Base-by-base conservation (phyloP, 176 grass and related monocot genomes). In the Pontederia crassipes region DNA sequence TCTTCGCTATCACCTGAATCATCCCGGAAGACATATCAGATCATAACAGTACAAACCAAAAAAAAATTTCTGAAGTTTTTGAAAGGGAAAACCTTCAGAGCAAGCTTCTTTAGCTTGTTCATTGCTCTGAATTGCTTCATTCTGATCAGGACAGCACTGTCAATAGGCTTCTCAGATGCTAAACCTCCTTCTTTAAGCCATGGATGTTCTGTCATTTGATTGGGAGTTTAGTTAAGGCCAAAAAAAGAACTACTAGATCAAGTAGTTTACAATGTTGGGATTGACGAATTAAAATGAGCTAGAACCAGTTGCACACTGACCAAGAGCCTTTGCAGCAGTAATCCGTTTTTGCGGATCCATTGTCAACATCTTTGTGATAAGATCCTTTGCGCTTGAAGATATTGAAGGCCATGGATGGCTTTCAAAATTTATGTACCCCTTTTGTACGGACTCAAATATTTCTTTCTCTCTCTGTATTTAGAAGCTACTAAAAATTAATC, bases 331-430 rank as follows among this genome's bases (percentile, higher is more conserved):
- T 5, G 78, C 51, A 56, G 78, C 70, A 16, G 64, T 80, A 18
- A 80, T 80, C 50, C 78, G 46, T 57, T 63, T 62, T 56, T 80
- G 69, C 2, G 70, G 70, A 28, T 80, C 49, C n/a, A 27, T 63
- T 4, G 56, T 74, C 63, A 80, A 67, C 71, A 80, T 80, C 59
- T 68, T 80, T 69, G 55, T 80, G 46, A 80, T 49, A 18, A 80
- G 70, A 14, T 74, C 64, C 64, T 80, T 80, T 35, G 78, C 78
- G 57, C 63, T 62, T 49, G 35, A 48, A n/a, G 78, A 74, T 49
- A 80, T 80, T 9, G 70, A 57, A 57, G 78, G 78, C 78, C 78
- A 80, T 12, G 78, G 78, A 4, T 26, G 9, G 48, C 62, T 68
- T 29, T 62, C 5, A 10, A 80, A 54, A 17, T 80, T 70, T 4